Evolutionary conservation across 768 basidiomycete genomes (phyloP), one percentile per base, ranked within the genome.

Genomic region (Lactarius psammicola): DNA sequence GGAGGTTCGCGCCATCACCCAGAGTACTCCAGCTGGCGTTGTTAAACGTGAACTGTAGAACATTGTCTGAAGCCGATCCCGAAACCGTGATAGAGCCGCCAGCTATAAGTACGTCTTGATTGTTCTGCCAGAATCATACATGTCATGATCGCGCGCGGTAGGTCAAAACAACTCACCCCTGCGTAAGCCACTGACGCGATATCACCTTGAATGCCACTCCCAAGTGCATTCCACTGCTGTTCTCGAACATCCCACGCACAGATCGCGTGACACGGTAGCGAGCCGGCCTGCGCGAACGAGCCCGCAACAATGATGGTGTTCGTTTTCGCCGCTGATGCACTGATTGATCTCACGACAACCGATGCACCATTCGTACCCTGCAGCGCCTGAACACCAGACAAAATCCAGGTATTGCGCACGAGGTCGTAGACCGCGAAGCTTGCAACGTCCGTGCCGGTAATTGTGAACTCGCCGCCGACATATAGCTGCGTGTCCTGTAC

Each of bases 401-500:
- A 75, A 59, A 84, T 79, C 92, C 92, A 94, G 46, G 81, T 75
- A 68, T 86, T 81, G 46, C 75, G 75, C 23, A 78, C 74, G 20
- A 98, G 84, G 73, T 97, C 86, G 73, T 96, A 98, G 53, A 90
- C 78, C 2, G 89, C 89, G 56, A 98, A 83, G 31, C 90, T 90
- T 65, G 86, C 87, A 34, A 81, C 81, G 42, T 76, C 77, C 49
- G 82, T 75, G n/a, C 82, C 84, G 6, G 80, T 71, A 62, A 90
- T 74, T 20, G 83, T 87, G 73, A 93, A 96, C 73, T 92, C 82
- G 51, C 96, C 96, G 0, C 94, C 96, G 44, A 97, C 80, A 74
- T 86, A 96, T 13, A 96, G 79, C 38, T 78, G 77, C 61, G 87
- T 78, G n/a, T 80, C 84, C 51, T 87, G 81, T 17, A 97, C 91